Evolutionary conservation across 2,329 filamentous ascomycete genomes (phyloP).

Genomic region (Fusarium staphyleae): DNA sequence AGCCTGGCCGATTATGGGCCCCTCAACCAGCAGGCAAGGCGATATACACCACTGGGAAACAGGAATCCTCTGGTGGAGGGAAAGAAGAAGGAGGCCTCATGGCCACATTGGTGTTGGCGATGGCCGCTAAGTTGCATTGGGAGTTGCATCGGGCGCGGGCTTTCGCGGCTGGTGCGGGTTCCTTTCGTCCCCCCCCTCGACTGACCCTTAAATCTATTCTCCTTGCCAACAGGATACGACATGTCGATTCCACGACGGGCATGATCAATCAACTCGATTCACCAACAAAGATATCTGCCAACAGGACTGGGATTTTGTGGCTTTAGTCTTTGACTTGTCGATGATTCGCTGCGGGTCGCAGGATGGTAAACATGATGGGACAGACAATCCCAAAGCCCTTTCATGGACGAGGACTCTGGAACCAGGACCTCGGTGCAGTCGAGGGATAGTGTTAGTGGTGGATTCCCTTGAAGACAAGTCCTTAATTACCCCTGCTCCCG

Average conservation of each 20-base stretch:
- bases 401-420: constrained; percentile 9
- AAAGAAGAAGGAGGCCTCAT: constrained; percentile 33
- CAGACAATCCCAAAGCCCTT: constrained; percentile 3
- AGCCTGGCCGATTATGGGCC: constrained; percentile 22
- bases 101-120: constrained; percentile 36
- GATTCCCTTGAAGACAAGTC: constrained; percentile 19
- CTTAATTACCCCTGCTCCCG: constrained; percentile 30
- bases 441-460: constrained; percentile 23
- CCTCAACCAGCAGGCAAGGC: constrained; percentile 26
- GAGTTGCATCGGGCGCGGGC: constrained; percentile 38
- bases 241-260: constrained; percentile 12
- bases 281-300: constrained; percentile 5
- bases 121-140: constrained; percentile 40
- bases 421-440: constrained; percentile 28
- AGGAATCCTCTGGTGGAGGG: constrained; percentile 35
- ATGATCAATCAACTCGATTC: constrained; percentile 3
- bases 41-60: constrained; percentile 34
- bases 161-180: constrained; percentile 38
- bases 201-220: constrained; percentile 19
- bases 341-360: constrained; percentile 25
- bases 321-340: constrained; percentile 14
- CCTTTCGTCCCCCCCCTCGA: constrained; percentile 26
- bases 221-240: constrained; percentile 36
- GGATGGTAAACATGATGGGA: constrained; percentile 14
- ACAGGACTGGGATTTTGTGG: neutral